phyloP scores from a whole-genome alignment of 495 filamentous ascomycete genomes.

The Hyaloscypha finlandica region DNA sequence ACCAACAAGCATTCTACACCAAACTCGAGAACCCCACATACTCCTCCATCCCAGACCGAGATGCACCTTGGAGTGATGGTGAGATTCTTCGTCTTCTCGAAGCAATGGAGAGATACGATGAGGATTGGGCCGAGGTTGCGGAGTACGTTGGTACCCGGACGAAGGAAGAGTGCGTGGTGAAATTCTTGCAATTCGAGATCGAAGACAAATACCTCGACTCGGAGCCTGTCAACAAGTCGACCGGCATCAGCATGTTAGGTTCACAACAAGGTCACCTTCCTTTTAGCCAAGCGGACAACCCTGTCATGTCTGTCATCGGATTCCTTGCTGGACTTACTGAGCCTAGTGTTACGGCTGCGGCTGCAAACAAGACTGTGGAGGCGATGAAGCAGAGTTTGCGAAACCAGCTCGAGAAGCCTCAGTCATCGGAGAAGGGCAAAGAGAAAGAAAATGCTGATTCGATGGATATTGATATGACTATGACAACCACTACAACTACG shows the following conservation, averaged over 20 bases:
- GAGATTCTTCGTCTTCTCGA: slow-evolving; percentile 86
- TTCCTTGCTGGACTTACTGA: slow-evolving; percentile 90
- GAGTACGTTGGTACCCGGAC: slow-evolving; percentile 89
- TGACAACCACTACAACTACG: slow-evolving; percentile 44
- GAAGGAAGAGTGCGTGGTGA: slow-evolving; percentile 93
- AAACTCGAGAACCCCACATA: slow-evolving; percentile 86
- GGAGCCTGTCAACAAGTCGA: slow-evolving; percentile 59
- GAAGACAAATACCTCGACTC: slow-evolving; percentile 87
- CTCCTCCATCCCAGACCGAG: slow-evolving; percentile 69
- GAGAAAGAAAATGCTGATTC: slow-evolving; percentile 58
- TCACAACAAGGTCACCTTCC: slow-evolving; percentile 73
- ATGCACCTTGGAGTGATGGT: slow-evolving; percentile 86
- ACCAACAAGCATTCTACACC: slow-evolving; percentile 72
- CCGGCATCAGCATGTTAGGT: slow-evolving; percentile 61
- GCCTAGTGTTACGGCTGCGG: slow-evolving; percentile 83
- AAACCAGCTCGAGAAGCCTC: slow-evolving; percentile 65
- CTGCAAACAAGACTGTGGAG: slow-evolving; percentile 80
- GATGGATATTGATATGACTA: slow-evolving; percentile 55
- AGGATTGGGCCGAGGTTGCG: slow-evolving; percentile 91
- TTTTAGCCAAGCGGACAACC: slow-evolving; percentile 88
- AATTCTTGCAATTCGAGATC: slow-evolving; percentile 90
- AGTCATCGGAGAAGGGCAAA: slow-evolving; percentile 47
- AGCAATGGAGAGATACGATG: slow-evolving; percentile 86
- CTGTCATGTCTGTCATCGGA: slow-evolving; percentile 90
- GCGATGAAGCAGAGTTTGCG: slow-evolving; percentile 77